A percentile compares a stretch with the other conserved stretches of the same genome.
Evolutionary conservation across 2,329 filamentous ascomycete genomes (phyloP).

Genomic region (Ophiostoma fasciatum): DNA sequence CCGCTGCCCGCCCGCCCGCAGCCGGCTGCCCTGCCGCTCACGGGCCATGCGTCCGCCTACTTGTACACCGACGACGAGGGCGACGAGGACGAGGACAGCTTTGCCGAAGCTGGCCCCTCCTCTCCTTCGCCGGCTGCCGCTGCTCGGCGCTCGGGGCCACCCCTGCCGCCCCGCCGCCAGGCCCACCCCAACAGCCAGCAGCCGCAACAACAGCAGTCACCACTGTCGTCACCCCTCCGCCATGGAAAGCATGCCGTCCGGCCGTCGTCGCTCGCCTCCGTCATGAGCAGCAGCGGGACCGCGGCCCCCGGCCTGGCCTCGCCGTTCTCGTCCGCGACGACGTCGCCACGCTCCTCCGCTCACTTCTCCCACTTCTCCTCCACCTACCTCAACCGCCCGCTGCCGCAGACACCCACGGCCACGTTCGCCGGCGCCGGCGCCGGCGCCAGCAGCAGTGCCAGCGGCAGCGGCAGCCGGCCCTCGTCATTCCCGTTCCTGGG

Average conservation of each 20-base stretch:
- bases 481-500: slow-evolving; percentile 1
- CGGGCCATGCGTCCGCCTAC: too few species aligned
- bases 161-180: too few species aligned
- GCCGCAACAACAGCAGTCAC: too few species aligned
- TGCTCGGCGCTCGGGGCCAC: too few species aligned
- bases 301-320: background rate
- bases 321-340: slow-evolving; percentile 1
- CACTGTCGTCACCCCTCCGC: background rate
- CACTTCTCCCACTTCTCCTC: slow-evolving; percentile 1
- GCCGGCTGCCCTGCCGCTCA: too few species aligned
- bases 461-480: slow-evolving; percentile 1
- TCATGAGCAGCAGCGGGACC: background rate
- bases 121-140: too few species aligned
- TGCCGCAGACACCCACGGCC: slow-evolving; percentile 5
- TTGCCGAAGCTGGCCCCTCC: too few species aligned
- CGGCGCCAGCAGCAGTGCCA: too few species aligned
- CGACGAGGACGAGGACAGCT: too few species aligned
- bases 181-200: too few species aligned
- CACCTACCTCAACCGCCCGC: slow-evolving; percentile 4
- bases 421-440: slow-evolving; percentile 1
- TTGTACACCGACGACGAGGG: too few species aligned
- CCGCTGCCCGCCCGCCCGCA: too few species aligned
- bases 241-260: background rate
- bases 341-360: slow-evolving; percentile 2
- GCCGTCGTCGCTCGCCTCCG: slow-evolving; percentile 3